Conservation (phyloP, 1,284 basidiomycete genomes). For the Vanrija sp. region DNA sequence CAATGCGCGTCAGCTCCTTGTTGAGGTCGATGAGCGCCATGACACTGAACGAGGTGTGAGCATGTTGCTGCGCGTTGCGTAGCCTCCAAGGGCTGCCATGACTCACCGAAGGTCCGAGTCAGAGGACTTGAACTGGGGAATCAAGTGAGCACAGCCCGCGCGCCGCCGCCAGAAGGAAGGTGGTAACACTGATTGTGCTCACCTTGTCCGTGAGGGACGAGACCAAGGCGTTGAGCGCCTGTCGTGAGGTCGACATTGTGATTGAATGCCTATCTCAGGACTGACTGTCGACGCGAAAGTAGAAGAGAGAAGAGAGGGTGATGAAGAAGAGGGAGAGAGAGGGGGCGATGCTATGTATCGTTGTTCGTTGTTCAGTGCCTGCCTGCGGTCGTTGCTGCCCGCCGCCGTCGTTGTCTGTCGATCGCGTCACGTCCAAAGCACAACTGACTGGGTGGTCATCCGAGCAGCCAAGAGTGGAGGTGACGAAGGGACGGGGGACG, state of each 20-base stretch:
- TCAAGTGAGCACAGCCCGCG: not conserved
- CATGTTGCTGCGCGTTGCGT: not conserved
- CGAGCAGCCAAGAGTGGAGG: not conserved
- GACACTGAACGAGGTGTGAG: constrained; percentile 60
- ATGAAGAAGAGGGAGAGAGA: not conserved
- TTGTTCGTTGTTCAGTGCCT: too few species aligned
- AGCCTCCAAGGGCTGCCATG: not conserved
- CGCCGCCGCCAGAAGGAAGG: too few species aligned
- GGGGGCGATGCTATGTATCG: not conserved
- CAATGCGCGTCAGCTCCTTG: constrained; percentile 71
- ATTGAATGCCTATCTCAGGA: constrained; percentile 21
- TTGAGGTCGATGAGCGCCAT: constrained; percentile 92
- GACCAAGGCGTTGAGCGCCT: constrained; percentile 14
- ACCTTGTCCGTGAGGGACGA: constrained; percentile 19
- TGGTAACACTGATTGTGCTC: not conserved
- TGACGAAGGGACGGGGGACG: not conserved
- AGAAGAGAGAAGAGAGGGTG: not conserved
- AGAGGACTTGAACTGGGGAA: constrained; percentile 34
- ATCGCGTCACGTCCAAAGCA: not conserved
- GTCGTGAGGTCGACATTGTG: constrained; percentile 9
- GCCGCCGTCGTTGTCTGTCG: too few species aligned
- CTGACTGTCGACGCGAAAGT: constrained; percentile 6
- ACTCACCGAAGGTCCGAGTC: constrained; percentile 42
- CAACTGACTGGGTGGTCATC: not conserved
- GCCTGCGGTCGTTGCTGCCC: too few species aligned